Conservation (phyloP, 2,329 filamentous ascomycete genomes). For the Trichoderma semiorbis region DNA sequence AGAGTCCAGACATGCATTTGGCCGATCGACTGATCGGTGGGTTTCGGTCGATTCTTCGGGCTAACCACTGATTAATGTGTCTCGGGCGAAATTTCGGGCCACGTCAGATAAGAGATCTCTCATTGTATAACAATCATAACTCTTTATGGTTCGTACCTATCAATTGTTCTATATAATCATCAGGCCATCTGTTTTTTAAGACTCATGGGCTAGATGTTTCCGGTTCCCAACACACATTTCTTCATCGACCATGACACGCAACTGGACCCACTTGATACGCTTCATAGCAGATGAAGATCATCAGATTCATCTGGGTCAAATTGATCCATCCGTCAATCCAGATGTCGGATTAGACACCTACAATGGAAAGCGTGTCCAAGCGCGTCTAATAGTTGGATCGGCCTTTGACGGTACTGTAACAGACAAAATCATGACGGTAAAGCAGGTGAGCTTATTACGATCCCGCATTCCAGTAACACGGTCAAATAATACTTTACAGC, state of each 20-base stretch:
- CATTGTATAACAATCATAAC: background rate
- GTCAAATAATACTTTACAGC: background rate
- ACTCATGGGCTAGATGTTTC: background rate
- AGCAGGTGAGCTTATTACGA: background rate
- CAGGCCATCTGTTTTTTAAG: background rate
- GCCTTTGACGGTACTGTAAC: background rate
- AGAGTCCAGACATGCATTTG: background rate
- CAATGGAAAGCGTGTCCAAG: background rate
- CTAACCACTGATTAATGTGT: background rate
- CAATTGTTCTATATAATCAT: background rate
- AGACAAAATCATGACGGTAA: background rate
- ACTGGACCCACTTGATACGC: background rate
- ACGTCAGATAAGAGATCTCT: background rate
- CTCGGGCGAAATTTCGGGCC: background rate
- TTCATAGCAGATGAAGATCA: background rate
- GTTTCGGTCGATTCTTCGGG: background rate
- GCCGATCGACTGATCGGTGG: background rate
- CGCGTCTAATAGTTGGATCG: background rate
- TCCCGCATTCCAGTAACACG: fast-evolving
- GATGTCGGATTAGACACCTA: background rate
- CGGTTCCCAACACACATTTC: background rate
- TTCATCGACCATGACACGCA: background rate
- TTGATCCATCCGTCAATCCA: background rate
- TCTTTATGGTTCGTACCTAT: background rate
- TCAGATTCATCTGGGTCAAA: background rate